Base-by-base conservation (phyloP, 345 rosid species). In the Citrus inodora region DNA sequence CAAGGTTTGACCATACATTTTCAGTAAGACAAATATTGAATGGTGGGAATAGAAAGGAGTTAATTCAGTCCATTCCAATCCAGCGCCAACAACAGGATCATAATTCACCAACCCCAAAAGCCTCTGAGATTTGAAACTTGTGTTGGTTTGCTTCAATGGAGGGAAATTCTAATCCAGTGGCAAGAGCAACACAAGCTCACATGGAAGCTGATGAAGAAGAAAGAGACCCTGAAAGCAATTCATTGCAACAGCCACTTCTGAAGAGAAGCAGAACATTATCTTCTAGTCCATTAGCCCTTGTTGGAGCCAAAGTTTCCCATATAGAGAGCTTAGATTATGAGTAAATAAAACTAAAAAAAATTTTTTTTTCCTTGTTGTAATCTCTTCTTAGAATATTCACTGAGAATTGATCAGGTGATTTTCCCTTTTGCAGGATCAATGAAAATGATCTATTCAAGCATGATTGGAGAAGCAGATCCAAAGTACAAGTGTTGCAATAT, bases 381-480 rank as follows among this genome's bases (percentile, higher is more conserved):
- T 32, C 5, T 32, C n/a, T 8, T 67, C 51, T 73, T 76, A 35
- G 35, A 67, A 33, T 16, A 10, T 61, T 27, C 4, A 2, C 19
- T 67, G 40, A 64, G 42, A 69, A 5, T 72, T 21, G 46, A 38
- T 13, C 51, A 3, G 21, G 37, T 75, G 74, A 64, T 46, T 4
- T 40, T 14, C 37, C 25, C 27, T 72, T 82, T 22, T 30, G 82
- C 89, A 95, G 98, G 86, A 93, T 93, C 79, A 93, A 93, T 80
- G 98, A 95, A 79, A 95, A 92, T 66, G 98, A 92, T 84, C 71
- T 95, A 79, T 95, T 95, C 87, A 95, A 93, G 85, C 98, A 95
- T 78, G 98, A 95, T 64, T 93, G 98, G 98, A 91, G 98, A 82
- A 90, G 91, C 79, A 87, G 98, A 92, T 90, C 97, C 81, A 89